A percentile compares a stretch with the other conserved stretches of the same genome.
Evolutionary conservation across 1,139 yeast species (phyloP).

Genomic region (Kodamaea ohmeri): DNA sequence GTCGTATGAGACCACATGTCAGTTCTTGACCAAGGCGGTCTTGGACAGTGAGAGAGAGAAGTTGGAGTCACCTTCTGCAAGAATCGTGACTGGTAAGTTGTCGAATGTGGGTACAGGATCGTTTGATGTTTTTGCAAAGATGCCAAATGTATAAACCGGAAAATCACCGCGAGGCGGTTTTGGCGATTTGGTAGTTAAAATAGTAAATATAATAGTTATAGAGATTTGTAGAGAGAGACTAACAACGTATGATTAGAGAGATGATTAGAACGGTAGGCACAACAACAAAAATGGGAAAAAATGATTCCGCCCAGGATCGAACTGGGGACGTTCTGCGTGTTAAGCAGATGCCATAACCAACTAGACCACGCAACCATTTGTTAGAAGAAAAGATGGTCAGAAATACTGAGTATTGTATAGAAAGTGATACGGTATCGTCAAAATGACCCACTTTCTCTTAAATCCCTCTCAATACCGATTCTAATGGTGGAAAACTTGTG

Average conservation of each 20-base stretch:
- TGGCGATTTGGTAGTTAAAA: too few species aligned
- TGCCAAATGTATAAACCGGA: constrained; percentile 38
- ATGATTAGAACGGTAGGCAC: too few species aligned
- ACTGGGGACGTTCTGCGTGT: constrained; percentile 99
- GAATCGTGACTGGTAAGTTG: constrained; percentile 89
- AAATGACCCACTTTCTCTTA: too few species aligned
- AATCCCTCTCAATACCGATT: too few species aligned
- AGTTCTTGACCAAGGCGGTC: constrained; percentile 94
- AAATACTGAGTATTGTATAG: too few species aligned
- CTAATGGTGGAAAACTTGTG: too few species aligned
- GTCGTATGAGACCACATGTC: constrained; percentile 99
- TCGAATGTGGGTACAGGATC: constrained; percentile 95
- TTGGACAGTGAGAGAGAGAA: constrained; percentile 88
- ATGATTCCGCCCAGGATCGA: constrained; percentile 99
- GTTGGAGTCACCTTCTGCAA: constrained; percentile 90
- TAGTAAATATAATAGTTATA: too few species aligned
- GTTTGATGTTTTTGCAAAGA: constrained; percentile 77
- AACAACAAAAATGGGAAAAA: neutral
- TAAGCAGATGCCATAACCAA: constrained; percentile 99
- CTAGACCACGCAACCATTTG: constrained; percentile 76
- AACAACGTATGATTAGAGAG: too few species aligned
- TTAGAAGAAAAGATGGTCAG: too few species aligned
- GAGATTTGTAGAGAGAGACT: neutral
- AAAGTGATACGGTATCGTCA: too few species aligned
- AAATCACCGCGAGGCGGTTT: too few species aligned